Evolutionary conservation across 768 basidiomycete genomes (phyloP).

Genomic region (Hortiboletus campestris): DNA sequence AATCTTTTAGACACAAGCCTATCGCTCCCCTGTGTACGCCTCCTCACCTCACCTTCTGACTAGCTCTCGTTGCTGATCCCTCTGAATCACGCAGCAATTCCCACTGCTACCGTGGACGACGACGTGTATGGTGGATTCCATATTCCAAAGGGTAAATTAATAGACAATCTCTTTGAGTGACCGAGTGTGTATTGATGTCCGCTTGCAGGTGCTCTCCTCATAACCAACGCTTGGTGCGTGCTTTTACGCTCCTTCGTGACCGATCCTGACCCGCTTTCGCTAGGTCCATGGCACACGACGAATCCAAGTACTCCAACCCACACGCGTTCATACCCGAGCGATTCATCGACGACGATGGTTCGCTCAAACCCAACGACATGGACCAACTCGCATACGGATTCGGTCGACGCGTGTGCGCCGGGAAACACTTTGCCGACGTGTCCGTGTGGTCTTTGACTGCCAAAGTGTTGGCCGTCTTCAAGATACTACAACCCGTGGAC

Average conservation of each 20-base stretch:
- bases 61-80: not conserved
- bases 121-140: conserved; percentile 43
- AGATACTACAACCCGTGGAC: conserved; percentile 9
- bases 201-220: not conserved
- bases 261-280: not conserved
- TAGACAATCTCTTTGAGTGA: fast-evolving
- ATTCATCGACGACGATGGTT: conserved; percentile 32
- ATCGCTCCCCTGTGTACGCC: conserved; percentile 1
- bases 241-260: not conserved
- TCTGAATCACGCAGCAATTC: conserved; percentile 14
- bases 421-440: conserved; percentile 20
- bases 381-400: conserved; percentile 21
- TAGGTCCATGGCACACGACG: conserved; percentile 20
- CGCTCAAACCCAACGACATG: conserved; percentile 7
- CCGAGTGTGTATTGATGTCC: not conserved
- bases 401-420: conserved; percentile 25
- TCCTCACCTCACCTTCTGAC: no score
- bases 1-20: not conserved
- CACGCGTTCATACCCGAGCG: conserved; percentile 38
- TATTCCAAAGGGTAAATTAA: conserved; percentile 41
- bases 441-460: conserved; percentile 17
- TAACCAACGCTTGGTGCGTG: conserved; percentile 12
- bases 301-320: conserved; percentile 35
- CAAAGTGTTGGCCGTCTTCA: conserved; percentile 15
- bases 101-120: conserved; percentile 34